phyloP scores from a whole-genome alignment of 2,329 filamentous ascomycete genomes.

The Albophoma yamanashiensis region DNA sequence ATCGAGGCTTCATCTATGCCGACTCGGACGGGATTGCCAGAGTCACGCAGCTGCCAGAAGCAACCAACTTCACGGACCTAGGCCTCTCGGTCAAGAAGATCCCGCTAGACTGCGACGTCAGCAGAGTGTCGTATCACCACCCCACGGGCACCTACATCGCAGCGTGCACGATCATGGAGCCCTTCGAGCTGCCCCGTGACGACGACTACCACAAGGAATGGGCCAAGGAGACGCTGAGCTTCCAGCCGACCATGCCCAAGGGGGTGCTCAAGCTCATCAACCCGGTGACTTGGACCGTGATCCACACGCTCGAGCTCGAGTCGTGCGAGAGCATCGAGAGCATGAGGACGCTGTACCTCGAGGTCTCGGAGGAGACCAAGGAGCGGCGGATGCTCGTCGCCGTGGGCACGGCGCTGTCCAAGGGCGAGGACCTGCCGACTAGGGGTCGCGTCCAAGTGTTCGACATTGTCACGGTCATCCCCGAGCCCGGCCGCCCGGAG shows the following conservation, averaged over 20 bases:
- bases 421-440: conserved; percentile 82
- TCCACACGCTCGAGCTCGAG: conserved; percentile 67
- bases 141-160: conserved; percentile 66
- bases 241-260: conserved; percentile 59
- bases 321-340: conserved; percentile 68
- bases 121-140: conserved; percentile 66
- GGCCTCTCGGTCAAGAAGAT: conserved; percentile 68
- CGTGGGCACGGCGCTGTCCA: conserved; percentile 76
- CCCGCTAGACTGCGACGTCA: conserved; percentile 57
- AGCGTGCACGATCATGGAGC: conserved; percentile 54
- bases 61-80: conserved; percentile 60
- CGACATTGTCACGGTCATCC: conserved; percentile 84
- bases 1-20: conserved; percentile 74
- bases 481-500: conserved; percentile 74
- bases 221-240: conserved; percentile 55
- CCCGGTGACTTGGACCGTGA: conserved; percentile 64
- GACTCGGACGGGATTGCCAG: conserved; percentile 63
- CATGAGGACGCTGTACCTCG: conserved; percentile 73
- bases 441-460: conserved; percentile 82
- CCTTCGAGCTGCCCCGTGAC: conserved; percentile 78
- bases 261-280: conserved; percentile 71
- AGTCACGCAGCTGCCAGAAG: conserved; percentile 58
- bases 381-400: conserved; percentile 73
- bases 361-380: conserved; percentile 84
- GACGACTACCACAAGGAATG: conserved; percentile 77